phyloP scores from a whole-genome alignment of 2,329 filamentous ascomycete species.

The Cercospora canescens region DNA sequence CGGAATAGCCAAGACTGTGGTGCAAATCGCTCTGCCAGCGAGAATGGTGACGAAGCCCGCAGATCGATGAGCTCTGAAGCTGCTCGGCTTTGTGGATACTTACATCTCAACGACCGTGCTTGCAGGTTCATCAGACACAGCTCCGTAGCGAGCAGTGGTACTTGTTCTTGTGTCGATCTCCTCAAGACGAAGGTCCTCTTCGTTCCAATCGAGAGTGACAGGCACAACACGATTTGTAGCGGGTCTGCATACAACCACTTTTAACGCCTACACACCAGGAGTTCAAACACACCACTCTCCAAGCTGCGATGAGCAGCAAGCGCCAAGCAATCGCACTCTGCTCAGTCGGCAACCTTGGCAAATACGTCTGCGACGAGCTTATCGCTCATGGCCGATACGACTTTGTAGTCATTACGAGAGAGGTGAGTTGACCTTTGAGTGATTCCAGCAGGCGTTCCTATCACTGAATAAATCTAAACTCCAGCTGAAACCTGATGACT shows the following conservation, averaged over 20 bases:
- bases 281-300: no score
- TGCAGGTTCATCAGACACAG: neutral
- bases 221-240: no score
- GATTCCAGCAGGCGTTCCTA: neutral
- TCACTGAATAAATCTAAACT: neutral
- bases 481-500: neutral
- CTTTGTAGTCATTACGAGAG: neutral
- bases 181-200: no score
- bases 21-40: neutral
- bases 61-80: neutral
- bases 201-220: no score
- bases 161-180: neutral
- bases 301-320: neutral
- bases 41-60: neutral
- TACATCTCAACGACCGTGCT: neutral
- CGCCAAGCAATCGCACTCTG: neutral
- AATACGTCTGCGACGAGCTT: neutral
- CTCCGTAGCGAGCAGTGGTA: neutral
- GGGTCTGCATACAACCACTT: no score
- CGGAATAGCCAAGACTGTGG: no score
- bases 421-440: neutral
- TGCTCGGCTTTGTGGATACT: neutral
- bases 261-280: no score
- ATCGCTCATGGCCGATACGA: neutral
- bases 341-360: neutral